Conservation (phyloP, 495 filamentous ascomycete species). For the Penicillium subrubescens region DNA sequence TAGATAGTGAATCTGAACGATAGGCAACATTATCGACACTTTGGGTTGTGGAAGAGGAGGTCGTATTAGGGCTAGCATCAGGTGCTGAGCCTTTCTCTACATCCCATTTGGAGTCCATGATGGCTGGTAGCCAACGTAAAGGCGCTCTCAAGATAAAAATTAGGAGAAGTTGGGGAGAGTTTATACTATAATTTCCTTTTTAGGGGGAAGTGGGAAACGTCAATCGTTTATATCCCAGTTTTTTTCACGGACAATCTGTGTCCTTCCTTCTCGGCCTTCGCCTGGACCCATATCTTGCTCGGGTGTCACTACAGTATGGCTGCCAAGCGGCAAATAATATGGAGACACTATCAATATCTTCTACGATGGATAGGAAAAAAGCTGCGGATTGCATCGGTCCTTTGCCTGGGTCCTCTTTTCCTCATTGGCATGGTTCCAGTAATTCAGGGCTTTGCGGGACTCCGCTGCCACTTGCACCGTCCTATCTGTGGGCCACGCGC, state of each 20-base stretch:
- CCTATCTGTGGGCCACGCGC: constrained; percentile 2
- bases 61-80: not conserved
- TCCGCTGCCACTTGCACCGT: constrained; percentile 5
- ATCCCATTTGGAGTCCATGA: constrained; percentile 42
- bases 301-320: not conserved
- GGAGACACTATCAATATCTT: constrained; percentile 2
- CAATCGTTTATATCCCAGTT: constrained; percentile 1
- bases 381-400: constrained; percentile 13
- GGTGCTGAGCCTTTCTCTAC: constrained; percentile 34
- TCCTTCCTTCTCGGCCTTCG: constrained; percentile 3
- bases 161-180: not conserved
- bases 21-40: constrained; percentile 2
- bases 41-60: not conserved
- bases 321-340: constrained; percentile 3
- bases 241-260: constrained; percentile 1
- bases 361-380: not conserved
- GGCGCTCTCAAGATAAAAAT: not conserved
- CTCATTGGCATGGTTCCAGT: not conserved
- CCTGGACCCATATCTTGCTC: constrained; percentile 3
- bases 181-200: not conserved
- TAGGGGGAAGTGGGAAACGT: not conserved
- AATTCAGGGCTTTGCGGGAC: not conserved
- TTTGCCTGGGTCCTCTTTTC: not conserved
- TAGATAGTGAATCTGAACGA: constrained; percentile 11
- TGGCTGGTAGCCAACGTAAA: not conserved